A percentile compares a stretch with the other conserved stretches of the same genome.
phyloP scores from a whole-genome alignment of 305 asterid species.

The Fraxinus ornus region DNA sequence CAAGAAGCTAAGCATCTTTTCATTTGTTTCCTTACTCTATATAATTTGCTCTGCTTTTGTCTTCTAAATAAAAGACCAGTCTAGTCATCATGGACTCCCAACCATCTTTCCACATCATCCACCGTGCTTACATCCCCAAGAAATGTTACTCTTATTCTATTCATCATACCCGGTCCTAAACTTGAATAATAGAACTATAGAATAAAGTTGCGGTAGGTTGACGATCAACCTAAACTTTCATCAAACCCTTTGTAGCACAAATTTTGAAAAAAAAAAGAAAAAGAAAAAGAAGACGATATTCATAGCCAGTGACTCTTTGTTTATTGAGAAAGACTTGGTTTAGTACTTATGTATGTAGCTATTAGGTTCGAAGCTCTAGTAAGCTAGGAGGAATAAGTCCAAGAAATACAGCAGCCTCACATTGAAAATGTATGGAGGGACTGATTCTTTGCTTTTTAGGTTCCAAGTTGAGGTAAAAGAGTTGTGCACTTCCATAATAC shows the following conservation, averaged over 20 bases:
- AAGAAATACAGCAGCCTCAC: constrained; percentile 31
- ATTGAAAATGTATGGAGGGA: constrained; percentile 31
- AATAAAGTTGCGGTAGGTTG: not conserved
- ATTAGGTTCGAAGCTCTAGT: not conserved
- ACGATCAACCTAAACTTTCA: not conserved
- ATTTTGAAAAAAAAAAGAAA: not conserved
- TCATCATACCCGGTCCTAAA: not conserved
- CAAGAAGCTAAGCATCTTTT: constrained; percentile 50
- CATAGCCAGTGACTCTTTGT: not conserved
- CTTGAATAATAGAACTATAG: not conserved
- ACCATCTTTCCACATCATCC: not conserved
- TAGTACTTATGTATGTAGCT: too few relatives aligned
- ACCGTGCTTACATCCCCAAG: not conserved
- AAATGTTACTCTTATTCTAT: not conserved
- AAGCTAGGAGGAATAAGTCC: constrained; percentile 21
- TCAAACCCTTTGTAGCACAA: not conserved
- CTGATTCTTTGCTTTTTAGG: constrained; percentile 37
- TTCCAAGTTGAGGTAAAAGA: constrained; percentile 24
- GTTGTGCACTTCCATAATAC: constrained; percentile 13
- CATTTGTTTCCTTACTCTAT: constrained; percentile 27
- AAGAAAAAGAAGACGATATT: not conserved
- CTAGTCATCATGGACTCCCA: not conserved
- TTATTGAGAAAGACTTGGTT: not conserved
- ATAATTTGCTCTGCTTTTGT: constrained; percentile 26
- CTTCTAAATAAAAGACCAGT: not conserved